Base-by-base conservation (phyloP, 768 basidiomycete genomes). In the Amanita exitialis region DNA sequence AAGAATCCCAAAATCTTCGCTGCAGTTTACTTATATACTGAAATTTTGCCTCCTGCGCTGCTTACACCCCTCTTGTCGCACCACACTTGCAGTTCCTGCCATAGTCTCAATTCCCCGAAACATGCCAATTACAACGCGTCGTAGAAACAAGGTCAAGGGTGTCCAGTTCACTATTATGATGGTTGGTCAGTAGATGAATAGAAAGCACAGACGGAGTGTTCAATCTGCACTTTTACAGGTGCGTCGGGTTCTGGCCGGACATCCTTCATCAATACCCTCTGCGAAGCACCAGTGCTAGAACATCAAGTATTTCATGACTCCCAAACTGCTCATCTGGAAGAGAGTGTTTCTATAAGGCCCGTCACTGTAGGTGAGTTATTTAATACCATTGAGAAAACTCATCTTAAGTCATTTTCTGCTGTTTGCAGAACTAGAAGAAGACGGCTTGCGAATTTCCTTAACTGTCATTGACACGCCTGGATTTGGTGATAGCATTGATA, bases 381-480 rank as follows among this genome's bases (percentile, higher is more conserved):
- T 34, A 27, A 43, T 21, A 8, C 10, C 13, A 25, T 12, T 9
- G 8, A n/a, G 15, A 41, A 25, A 45, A 35, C 25, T 43, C 5
- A 38, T 38, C 16, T 47, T 44, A 28, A 16, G 35, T 20, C 48
- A 36, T 27, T 27, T 30, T 27, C n/a, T 13, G 32, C 13, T 32
- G 32, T 13, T 34, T 44, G 21, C 63, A 86, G 90, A 95, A 66
- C 78, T 95, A 49, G 90, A 93, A 59, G 90, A 95, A 64, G 90
- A 95, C 59, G 90, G 90, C 16, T 80, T 92, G 38, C 81, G 91
- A 54, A 90, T 95, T 62, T 86, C 88, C 6, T 71, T 95, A 57
- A 93, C 90, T 7, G 80, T 95, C 52, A 88, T 95, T 36, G 91
- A 95, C 65, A 95, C 90, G 6, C 90, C 90, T 51, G 90, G 91